Percentiles rank a stretch among this genome's conserved stretches.
Conservation (phyloP, 345 rosid species). For the Pseudoturritis turrita region DNA sequence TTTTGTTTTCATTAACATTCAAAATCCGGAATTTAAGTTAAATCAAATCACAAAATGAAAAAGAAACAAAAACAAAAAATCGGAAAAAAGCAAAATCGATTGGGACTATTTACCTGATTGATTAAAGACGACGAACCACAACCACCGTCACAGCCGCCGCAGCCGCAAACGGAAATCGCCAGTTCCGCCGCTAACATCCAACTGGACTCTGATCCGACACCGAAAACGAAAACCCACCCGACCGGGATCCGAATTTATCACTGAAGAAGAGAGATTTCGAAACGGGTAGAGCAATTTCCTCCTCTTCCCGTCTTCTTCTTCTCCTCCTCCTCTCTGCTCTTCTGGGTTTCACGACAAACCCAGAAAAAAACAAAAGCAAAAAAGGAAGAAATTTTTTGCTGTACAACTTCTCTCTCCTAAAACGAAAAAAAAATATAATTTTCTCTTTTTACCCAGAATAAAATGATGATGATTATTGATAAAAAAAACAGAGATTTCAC, state of each 20-base stretch:
- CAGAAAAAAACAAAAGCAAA: neutral
- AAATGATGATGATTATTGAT: constrained; percentile 33
- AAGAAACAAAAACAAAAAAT: too few relatives aligned
- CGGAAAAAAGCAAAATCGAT: constrained; percentile 2
- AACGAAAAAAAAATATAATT: neutral
- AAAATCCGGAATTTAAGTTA: neutral
- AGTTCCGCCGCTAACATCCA: constrained; percentile 25
- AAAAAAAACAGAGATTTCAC: constrained; percentile 17
- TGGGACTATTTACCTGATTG: constrained; percentile 52
- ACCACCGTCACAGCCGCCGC: constrained; percentile 31
- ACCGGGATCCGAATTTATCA: constrained; percentile 18
- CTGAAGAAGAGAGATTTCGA: neutral
- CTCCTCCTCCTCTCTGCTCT: constrained; percentile 10
- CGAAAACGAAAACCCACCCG: constrained; percentile 5
- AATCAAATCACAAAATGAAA: too few relatives aligned
- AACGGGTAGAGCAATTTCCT: neutral
- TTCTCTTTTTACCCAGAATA: constrained; percentile 17
- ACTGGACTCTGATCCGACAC: constrained; percentile 20
- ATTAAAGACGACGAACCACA: constrained; percentile 49
- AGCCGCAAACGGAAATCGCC: constrained; percentile 29
- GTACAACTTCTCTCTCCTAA: constrained; percentile 15
- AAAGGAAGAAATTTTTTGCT: neutral
- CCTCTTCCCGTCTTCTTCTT: neutral
- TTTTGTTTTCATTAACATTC: neutral
- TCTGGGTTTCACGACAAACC: constrained; percentile 28